Evolutionary conservation across 345 rosid genomes (phyloP), one percentile per base, ranked within the genome.

Genomic region (Erodium maritimum): DNA sequence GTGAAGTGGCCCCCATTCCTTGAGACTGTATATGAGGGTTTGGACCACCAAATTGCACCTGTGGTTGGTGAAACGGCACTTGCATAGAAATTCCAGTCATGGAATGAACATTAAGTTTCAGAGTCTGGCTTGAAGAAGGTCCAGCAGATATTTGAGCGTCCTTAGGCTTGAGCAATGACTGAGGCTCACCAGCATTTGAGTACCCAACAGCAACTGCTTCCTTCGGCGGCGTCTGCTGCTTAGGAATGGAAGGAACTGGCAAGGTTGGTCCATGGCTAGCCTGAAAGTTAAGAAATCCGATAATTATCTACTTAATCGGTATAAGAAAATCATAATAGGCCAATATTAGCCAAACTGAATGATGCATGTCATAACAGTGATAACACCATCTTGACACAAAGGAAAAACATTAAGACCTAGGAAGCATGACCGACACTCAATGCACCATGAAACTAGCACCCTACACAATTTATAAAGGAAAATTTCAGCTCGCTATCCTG

Each of bases 21-120:
- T 88, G 97, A 19, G 99, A 73, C 78, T 82, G 99, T 56, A 85
- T 80, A 48, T 73, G 94, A 48, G 85, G 72, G 63, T 78, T 79
- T 57, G 85, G 95, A 61, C 79, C 85, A 58, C 78, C 84, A 73
- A 82, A 87, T 67, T 77, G 94, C 37, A 79, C 81, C 59, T 74
- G 94, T 24, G 80, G 68, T 65, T 84, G 96, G 73, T 77, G 95
- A 77, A 64, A 88, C 2, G 80, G 79, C 73, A 81, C 75, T 69
- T 74, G 91, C 84, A 85, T 73, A 21, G 97, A 73, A 67, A 78
- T 73, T 71, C 85, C 74, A 45, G 87, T 75, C 24, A 87, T 61
- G 50, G 77, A 71, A 58, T 78, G 71, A 56, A 67, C 59, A 54
- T 85, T 66, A 52, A 86, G 64, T 69, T 89, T 93, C 50, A 75